phyloP scores from a whole-genome alignment of 2,329 filamentous ascomycete species.

The Hypoxylon sp. region DNA sequence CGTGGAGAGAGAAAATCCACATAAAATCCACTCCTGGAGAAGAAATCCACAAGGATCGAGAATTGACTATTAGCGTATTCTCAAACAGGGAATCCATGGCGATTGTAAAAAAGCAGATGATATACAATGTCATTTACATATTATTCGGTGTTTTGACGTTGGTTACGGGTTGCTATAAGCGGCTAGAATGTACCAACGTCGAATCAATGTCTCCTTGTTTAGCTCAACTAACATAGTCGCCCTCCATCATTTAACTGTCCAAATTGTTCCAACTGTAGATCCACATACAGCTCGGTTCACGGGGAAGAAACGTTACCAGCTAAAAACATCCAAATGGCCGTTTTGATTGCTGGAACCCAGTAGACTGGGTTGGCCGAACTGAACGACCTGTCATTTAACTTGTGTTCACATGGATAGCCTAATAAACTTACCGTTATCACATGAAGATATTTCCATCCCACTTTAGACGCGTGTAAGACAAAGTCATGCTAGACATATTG shows the following conservation, averaged over 20 bases:
- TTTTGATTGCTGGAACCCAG: slow-evolving; percentile 30
- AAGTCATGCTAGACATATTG: slow-evolving; percentile 4
- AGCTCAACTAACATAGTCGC: slow-evolving; percentile 14
- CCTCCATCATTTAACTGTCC: slow-evolving; percentile 11
- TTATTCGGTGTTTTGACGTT: background rate
- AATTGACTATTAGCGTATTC: slow-evolving; percentile 19
- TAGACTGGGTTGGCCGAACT: slow-evolving; percentile 23
- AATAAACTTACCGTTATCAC: background rate
- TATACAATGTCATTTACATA: slow-evolving; percentile 16
- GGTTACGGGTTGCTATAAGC: slow-evolving; percentile 29
- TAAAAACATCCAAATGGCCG: background rate
- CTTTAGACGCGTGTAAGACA: slow-evolving; percentile 18
- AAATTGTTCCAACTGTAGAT: slow-evolving; percentile 14
- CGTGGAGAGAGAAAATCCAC: slow-evolving; percentile 32
- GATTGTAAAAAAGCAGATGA: slow-evolving; percentile 25
- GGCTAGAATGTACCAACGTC: slow-evolving; percentile 25
- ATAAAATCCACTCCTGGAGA: slow-evolving; percentile 24
- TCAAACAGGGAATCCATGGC: slow-evolving; percentile 27
- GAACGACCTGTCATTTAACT: slow-evolving; percentile 17
- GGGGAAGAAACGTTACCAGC: slow-evolving; percentile 32
- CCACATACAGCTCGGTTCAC: slow-evolving; percentile 13
- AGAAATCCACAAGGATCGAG: slow-evolving; percentile 32
- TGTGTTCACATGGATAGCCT: slow-evolving; percentile 13
- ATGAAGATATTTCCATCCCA: slow-evolving; percentile 9
- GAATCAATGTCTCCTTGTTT: slow-evolving; percentile 8